These are phyloP conservation scores for Aspergillus pseudoterreus DNA, from an alignment of 2,329 filamentous ascomycete species.

Conservation along the genomic window DNA sequence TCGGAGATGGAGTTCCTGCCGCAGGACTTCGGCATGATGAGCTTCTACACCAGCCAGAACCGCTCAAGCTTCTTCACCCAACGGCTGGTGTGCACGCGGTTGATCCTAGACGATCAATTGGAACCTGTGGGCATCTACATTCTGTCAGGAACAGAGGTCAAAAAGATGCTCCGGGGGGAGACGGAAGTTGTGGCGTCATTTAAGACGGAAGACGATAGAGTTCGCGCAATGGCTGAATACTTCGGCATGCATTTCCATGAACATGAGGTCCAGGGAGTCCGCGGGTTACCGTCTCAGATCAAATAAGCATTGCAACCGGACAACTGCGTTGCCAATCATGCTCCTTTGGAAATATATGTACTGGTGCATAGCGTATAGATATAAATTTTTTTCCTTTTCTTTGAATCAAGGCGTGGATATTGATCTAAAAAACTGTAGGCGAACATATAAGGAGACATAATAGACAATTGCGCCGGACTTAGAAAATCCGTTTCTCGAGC, in stretches of 20 bases:
- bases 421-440: slow-evolving; percentile 14
- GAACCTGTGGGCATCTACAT: slow-evolving; percentile 52
- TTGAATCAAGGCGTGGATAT: slow-evolving; percentile 17
- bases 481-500: slow-evolving; percentile 41
- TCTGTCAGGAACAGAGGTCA: slow-evolving; percentile 51
- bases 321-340: neutral
- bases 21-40: slow-evolving; percentile 60
- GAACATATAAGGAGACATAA: slow-evolving; percentile 21
- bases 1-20: slow-evolving; percentile 61
- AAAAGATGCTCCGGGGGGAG: slow-evolving; percentile 51
- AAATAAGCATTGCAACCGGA: slow-evolving; percentile 16
- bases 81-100: slow-evolving; percentile 52
- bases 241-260: slow-evolving; percentile 52
- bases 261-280: slow-evolving; percentile 51
- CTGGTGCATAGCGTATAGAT: slow-evolving; percentile 20
- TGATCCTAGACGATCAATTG: slow-evolving; percentile 48
- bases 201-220: slow-evolving; percentile 51
- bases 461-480: slow-evolving; percentile 22
- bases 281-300: slow-evolving; percentile 49
- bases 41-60: slow-evolving; percentile 52
- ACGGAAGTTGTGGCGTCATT: slow-evolving; percentile 48
- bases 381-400: neutral
- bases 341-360: slow-evolving; percentile 1
- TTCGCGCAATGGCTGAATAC: slow-evolving; percentile 49
- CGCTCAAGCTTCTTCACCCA: slow-evolving; percentile 53